Evolutionary conservation across 768 basidiomycete species (phyloP), one percentile per base, ranked within the genome.

Genomic region (Lactarius psammicola): DNA sequence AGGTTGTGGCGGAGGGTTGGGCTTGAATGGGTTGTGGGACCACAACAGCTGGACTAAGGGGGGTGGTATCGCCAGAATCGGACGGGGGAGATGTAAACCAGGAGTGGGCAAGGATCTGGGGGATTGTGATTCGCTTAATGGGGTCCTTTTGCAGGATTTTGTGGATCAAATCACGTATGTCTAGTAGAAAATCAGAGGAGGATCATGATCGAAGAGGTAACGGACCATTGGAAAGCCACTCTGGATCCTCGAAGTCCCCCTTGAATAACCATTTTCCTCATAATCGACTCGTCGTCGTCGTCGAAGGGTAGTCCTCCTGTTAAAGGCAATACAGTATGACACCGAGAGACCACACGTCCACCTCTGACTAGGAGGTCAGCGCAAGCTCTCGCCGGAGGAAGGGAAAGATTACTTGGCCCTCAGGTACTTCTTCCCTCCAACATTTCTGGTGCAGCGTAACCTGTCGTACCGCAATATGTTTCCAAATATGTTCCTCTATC

Each of bases 401-500:
- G 33, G 60, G 18, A 49, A 11, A 38, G n/a, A 62, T 23, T 59
- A 88, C 94, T 93, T 74, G 90, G 90, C 3, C 97, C 97, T n/a
- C 56, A 89, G 84, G 72, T 99, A 99, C 76, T 87, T 94, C 77
- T 85, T 85, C 1, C 90, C 69, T 88, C 82, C 26, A 98, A 76
- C 87, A 98, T 96, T 77, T 97, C 95, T 2, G 95, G 95, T 31
- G 92, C 85, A 5, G 95, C 95, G 75, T 98, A 90, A 17, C 92
- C 94, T 2, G 95, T 96, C 11, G 95, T 97, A 11, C 95, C 95
- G 72, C 95, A 98, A 73, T 90, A 96, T 0, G 95, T 97, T 73
- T 97, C 95, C 84, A 98, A 86, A 34, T 90, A 80, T 2, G 77
- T 73, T 2, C 88, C 88, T 18, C 82, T 80, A 68, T 95, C 91